Evolutionary conservation across 305 asterid genomes (phyloP).

Genomic region (Fraxinus ornus): DNA sequence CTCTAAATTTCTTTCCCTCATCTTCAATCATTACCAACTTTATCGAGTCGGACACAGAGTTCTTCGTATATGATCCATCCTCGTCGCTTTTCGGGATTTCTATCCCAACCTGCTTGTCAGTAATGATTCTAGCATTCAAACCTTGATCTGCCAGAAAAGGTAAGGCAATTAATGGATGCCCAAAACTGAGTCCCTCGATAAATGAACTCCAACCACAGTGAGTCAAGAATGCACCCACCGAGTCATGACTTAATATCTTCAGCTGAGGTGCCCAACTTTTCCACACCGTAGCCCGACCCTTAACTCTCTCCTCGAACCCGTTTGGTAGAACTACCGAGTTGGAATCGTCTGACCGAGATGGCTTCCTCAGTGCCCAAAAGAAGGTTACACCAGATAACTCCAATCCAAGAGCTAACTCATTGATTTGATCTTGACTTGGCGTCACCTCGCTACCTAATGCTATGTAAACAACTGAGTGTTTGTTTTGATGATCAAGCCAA

Average conservation of each 20-base stretch:
- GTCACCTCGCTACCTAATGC: slow-evolving; percentile 50
- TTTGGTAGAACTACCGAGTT: slow-evolving; percentile 7
- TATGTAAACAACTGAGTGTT: slow-evolving; percentile 40
- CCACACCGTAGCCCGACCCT: slow-evolving; percentile 27
- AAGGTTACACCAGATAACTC: slow-evolving; percentile 27
- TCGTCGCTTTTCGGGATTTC: not conserved
- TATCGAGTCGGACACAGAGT: slow-evolving; percentile 1
- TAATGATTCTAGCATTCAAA: not conserved
- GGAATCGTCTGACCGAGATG: not conserved
- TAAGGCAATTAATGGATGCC: not conserved
- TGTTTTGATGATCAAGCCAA: slow-evolving; percentile 38
- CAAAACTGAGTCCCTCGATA: slow-evolving; percentile 17
- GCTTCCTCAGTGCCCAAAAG: slow-evolving; percentile 29
- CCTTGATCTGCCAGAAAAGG: slow-evolving; percentile 9
- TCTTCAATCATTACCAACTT: slow-evolving; percentile 1
- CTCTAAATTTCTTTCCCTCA: not conserved
- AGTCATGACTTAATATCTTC: slow-evolving; percentile 30
- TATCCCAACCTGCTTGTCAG: not conserved
- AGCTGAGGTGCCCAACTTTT: slow-evolving; percentile 32
- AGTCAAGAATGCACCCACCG: slow-evolving; percentile 35
- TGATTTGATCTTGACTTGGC: slow-evolving; percentile 25
- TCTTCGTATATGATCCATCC: not conserved
- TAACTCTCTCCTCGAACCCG: slow-evolving; percentile 27
- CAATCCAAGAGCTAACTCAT: slow-evolving; percentile 30
- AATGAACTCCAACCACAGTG: slow-evolving; percentile 36